A percentile compares a stretch with the other conserved stretches of the same genome.
Conservation (phyloP, 805 yeast species). For the Tetrapisispora iriomotensis region DNA sequence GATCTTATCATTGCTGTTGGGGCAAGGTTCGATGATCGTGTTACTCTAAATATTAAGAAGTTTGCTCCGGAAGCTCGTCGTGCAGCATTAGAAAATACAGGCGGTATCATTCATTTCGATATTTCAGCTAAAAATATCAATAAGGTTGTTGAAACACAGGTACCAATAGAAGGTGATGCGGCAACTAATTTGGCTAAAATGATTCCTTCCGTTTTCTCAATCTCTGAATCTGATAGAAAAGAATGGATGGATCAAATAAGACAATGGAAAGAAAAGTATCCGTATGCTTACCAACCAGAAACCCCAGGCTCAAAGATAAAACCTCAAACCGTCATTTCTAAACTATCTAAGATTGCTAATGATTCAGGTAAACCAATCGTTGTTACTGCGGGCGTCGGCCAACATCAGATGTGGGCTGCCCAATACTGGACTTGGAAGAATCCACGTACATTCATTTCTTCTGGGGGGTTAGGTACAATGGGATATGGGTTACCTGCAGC, state of each 20-base stretch:
- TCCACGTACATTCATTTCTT: conserved; percentile 92
- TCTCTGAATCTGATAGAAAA: conserved; percentile 44
- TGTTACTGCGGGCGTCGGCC: conserved; percentile 97
- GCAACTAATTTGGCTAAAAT: conserved; percentile 63
- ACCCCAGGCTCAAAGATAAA: conserved; percentile 72
- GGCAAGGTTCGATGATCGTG: conserved; percentile 98
- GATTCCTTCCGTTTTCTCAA: conserved; percentile 58
- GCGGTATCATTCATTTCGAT: conserved; percentile 96
- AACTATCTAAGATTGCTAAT: conserved; percentile 62
- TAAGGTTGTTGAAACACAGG: conserved; percentile 93
- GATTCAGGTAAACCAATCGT: conserved; percentile 57
- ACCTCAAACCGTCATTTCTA: conserved; percentile 85
- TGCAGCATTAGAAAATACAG: conserved; percentile 81
- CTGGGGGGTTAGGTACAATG: conserved; percentile 99
- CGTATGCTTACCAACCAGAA: conserved; percentile 73
- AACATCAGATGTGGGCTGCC: conserved; percentile 99
- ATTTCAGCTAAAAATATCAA: conserved; percentile 94
- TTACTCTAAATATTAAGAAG: conserved; percentile 72
- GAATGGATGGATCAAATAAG: conserved; percentile 71
- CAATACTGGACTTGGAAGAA: conserved; percentile 91
- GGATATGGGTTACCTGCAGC: conserved; percentile 97
- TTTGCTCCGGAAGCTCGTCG: conserved; percentile 90
- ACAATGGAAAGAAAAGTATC: conserved; percentile 79
- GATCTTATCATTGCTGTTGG: conserved; percentile 91
- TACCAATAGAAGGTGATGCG: conserved; percentile 95